phyloP scores from a whole-genome alignment of 1,284 basidiomycete genomes.

The Athelia psychrophila region DNA sequence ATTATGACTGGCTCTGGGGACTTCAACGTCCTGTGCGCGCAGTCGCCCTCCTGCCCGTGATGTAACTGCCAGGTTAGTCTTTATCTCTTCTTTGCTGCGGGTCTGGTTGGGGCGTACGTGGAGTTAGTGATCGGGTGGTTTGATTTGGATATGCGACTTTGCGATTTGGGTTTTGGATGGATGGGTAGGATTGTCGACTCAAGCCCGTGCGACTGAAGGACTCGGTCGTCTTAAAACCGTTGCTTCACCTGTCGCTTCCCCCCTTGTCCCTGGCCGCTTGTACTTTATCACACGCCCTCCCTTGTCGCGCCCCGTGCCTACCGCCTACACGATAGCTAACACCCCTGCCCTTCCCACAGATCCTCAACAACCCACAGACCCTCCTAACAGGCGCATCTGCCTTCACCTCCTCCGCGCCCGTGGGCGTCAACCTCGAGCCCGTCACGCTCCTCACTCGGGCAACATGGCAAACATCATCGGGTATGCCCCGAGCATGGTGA shows the following conservation, averaged over 20 bases:
- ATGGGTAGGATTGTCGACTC: neutral
- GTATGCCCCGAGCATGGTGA: too few relatives aligned
- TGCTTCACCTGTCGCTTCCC: too few relatives aligned
- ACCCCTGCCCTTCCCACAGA: constrained; percentile 29
- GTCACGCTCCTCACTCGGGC: constrained; percentile 47
- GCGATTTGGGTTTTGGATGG: neutral
- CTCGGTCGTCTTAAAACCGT: too few relatives aligned
- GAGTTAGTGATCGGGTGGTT: too few relatives aligned
- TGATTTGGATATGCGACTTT: too few relatives aligned
- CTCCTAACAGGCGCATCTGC: constrained; percentile 38
- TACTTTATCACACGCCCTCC: constrained; percentile 2
- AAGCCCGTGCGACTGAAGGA: too few relatives aligned
- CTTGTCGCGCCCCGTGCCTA: constrained; percentile 2
- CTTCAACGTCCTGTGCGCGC: constrained; percentile 52
- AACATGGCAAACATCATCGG: constrained; percentile 70
- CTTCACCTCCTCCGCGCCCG: constrained; percentile 44
- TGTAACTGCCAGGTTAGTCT: constrained; percentile 57
- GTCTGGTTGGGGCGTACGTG: too few relatives aligned
- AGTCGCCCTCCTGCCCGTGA: constrained; percentile 65
- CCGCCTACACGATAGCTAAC: constrained; percentile 8
- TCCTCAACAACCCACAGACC: constrained; percentile 23
- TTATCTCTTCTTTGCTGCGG: too few relatives aligned
- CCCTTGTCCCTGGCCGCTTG: neutral
- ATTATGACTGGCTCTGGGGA: constrained; percentile 57
- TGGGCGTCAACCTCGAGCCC: constrained; percentile 57